Evolutionary conservation across 768 basidiomycete genomes (phyloP), one percentile per base, ranked within the genome.

Genomic region (Hericium coralloides): DNA sequence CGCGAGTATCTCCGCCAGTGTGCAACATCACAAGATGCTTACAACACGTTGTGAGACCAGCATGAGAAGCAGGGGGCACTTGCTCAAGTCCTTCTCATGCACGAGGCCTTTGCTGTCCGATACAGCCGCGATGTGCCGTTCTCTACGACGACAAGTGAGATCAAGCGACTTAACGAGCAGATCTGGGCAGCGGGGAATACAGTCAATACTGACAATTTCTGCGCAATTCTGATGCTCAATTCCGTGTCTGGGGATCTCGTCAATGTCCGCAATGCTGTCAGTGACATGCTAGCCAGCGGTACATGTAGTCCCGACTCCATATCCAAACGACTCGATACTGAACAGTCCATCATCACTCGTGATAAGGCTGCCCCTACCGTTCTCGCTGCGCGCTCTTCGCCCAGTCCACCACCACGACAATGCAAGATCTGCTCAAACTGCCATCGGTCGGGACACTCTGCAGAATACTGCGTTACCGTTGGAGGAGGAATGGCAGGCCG

Each of bases 51-150:
- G 1, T 52, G 47, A 12, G 41, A 38, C 0, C 50, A 65, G 0
- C 67, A 68, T 37, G 50, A 57, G n/a, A 36, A 66, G 25, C 41
- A 62, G 6, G 66, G 60, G 1, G 58, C 60, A 0, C 57, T 65
- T 12, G 54, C 58, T 0, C 67, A 68, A 22, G 59, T 64, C 9
- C 60, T 56, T 0, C 58, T 67, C 12, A 57, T 68, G 1, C 55
- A 67, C 7, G 50, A 52, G 25, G 23, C 50, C 3, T 37, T 52
- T 2, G 12, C 17, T 15, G 15, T 52, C 31, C 26, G 15, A 7
- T 58, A 63, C 1, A 55, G 64, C 52, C 51, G 61, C 12, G 58
- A 61, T 36, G 47, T 63, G 1, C 49, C 64, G 38, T 61, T 57
- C 1, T 20, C 53, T 1, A 57, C 63, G 0, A 53, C 63, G 18